Evolutionary conservation across 495 filamentous ascomycete species (phyloP).

Genomic region (Penicillium robsamsonii): DNA sequence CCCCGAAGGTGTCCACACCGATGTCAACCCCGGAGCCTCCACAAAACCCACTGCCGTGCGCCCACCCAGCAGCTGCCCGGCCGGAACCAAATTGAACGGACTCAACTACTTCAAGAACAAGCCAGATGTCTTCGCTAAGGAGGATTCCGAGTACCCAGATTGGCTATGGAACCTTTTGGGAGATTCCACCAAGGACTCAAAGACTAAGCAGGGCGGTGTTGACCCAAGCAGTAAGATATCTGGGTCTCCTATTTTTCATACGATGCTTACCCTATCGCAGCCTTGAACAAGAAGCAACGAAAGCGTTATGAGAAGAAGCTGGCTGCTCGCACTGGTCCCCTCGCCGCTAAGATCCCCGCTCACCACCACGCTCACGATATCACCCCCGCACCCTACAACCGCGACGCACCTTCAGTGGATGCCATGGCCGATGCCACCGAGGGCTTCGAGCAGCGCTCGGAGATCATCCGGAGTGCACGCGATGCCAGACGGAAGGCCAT

Average conservation of each 20-base stretch:
- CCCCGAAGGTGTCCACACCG: slow-evolving; percentile 33
- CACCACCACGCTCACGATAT: slow-evolving; percentile 84
- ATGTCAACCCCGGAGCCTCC: slow-evolving; percentile 28
- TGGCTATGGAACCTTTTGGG: slow-evolving; percentile 87
- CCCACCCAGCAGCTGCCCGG: slow-evolving; percentile 52
- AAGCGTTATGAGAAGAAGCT: slow-evolving; percentile 61
- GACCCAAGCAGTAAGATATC: slow-evolving; percentile 60
- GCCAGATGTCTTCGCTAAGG: slow-evolving; percentile 65
- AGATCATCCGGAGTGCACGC: slow-evolving; percentile 59
- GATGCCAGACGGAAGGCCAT: slow-evolving; percentile 73
- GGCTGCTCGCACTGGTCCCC: slow-evolving; percentile 60
- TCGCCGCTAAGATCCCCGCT: slow-evolving; percentile 73
- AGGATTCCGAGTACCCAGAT: slow-evolving; percentile 82
- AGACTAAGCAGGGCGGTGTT: slow-evolving; percentile 40
- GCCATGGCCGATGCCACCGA: slow-evolving; percentile 32
- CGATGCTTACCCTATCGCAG: slow-evolving; percentile 22
- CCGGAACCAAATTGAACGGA: slow-evolving; percentile 72
- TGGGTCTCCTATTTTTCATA: slow-evolving; percentile 3
- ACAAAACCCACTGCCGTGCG: slow-evolving; percentile 29
- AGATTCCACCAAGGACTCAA: slow-evolving; percentile 37
- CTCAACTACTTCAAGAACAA: slow-evolving; percentile 87
- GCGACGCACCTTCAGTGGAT: slow-evolving; percentile 27
- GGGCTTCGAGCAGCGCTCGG: slow-evolving; percentile 40
- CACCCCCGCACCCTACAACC: slow-evolving; percentile 52
- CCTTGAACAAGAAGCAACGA: slow-evolving; percentile 58